phyloP scores from a whole-genome alignment of 148 eudicot genomes.

The Amaranthus hypochondriacus region DNA sequence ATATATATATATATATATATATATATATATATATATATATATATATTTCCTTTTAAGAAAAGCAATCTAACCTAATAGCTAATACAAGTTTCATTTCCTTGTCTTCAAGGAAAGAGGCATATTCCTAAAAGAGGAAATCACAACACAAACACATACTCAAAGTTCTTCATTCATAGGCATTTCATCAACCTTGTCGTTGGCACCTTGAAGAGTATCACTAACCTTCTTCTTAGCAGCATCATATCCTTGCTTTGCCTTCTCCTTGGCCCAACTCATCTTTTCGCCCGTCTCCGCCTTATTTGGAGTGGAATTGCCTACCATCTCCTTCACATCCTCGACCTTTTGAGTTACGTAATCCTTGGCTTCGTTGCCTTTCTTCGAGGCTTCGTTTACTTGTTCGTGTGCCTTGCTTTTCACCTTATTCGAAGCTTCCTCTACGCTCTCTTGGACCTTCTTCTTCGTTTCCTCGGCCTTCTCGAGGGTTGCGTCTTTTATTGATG shows the following conservation, averaged over 20 bases:
- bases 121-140: too few species aligned
- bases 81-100: too few species aligned
- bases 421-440: too few species aligned
- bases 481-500: neutral
- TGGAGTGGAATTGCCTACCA: neutral
- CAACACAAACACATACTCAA: too few species aligned
- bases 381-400: too few species aligned
- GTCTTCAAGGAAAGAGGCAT: too few species aligned
- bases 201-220: slow-evolving; percentile 12
- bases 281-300: neutral
- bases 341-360: neutral
- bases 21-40: too few species aligned
- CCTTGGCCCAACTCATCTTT: slow-evolving; percentile 14
- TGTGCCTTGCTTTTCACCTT: too few species aligned
- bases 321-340: slow-evolving; percentile 12
- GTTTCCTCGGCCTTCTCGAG: slow-evolving; percentile 4
- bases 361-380: too few species aligned
- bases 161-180: neutral
- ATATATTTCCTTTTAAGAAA: too few species aligned
- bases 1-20: too few species aligned
- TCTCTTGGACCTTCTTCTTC: neutral
- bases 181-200: slow-evolving; percentile 13
- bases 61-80: too few species aligned
- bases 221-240: slow-evolving; percentile 20
- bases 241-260: slow-evolving; percentile 19